Base-by-base conservation (phyloP, 202 grass and related monocot species). In the Eragrostis tef region DNA sequence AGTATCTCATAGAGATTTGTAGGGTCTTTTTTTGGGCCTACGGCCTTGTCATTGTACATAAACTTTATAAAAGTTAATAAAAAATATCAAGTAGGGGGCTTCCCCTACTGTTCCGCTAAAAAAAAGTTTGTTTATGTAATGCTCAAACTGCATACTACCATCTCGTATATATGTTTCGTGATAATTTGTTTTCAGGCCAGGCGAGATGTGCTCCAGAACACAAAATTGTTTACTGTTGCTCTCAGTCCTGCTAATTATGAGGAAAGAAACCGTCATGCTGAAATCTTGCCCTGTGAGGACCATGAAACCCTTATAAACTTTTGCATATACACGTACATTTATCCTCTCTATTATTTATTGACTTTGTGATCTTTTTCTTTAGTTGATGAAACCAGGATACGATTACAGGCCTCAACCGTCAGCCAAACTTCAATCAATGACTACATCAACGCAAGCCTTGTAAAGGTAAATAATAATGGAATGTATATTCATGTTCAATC, bases 391-490 rank as follows among this genome's bases (percentile, higher is more conserved):
- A 90, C 68, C 48, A 79, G 91, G 50, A 74, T 97, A 21, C 7
- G 42, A 51, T 66, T 94, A 19, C 60, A 82, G 82, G 54, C 57
- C 15, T 77, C 70, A 27, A 22, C 70, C 29, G 64, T 45, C n/a
- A 88, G 81, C 16, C 59, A 62, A 25, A 15, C 25, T 29, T 62
- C 59, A 15, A 5, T 2, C 44, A 71, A 71, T 14, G 85, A 75
- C 45, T 97, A 91, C 82, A 91, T 97, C 71, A 97, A 97, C 65
- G 94, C 91, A 75, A 93, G 87, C 75, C 85, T 67, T 85, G 58
- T 97, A 93, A 54, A 72, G 82, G 91, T 97, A 87, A 84, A 41
- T 10, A 48, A 9, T 48, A 48, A 48, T 47, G 31, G 2, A 44
- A 58, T 12, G 47, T 25, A 75, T 42, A 10, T 31, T 76, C 13